These are phyloP conservation scores for Coccomyxa sp. DNA, from an alignment of 139 green algal genomes.

Conservation along the genomic window DNA sequence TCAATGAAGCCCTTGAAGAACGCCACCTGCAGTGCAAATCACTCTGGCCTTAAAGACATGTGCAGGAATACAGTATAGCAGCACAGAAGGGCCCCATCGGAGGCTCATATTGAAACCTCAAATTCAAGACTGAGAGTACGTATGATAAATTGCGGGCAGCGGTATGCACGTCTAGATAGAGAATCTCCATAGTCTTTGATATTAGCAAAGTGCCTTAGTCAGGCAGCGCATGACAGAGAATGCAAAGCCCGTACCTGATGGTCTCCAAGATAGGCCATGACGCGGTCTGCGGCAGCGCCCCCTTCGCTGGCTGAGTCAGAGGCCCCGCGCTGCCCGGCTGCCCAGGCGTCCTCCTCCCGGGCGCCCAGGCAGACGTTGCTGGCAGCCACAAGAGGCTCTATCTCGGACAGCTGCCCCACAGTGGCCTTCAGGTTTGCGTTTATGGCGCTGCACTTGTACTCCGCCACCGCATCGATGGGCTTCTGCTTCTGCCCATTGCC, in stretches of 20 bases:
- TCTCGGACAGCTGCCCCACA: constrained; percentile 7
- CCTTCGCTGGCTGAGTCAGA: not conserved
- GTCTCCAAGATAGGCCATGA: constrained; percentile 34
- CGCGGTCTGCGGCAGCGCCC: not conserved
- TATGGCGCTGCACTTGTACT: constrained; percentile 26
- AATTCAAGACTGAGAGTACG: too few relatives aligned
- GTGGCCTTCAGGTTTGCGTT: constrained; percentile 13
- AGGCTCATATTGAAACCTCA: too few relatives aligned
- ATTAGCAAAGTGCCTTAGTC: not conserved
- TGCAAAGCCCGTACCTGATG: constrained; percentile 27
- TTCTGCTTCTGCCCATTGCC: constrained; percentile 25
- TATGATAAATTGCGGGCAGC: too few relatives aligned
- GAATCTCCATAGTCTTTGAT: too few relatives aligned
- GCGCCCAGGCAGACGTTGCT: not conserved
- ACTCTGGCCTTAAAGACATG: not conserved
- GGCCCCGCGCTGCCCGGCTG: not conserved
- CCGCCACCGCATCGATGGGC: constrained; percentile 33
- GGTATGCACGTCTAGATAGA: too few relatives aligned
- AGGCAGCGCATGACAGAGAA: not conserved
- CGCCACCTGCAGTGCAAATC: constrained; percentile 13
- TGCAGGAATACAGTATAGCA: too few relatives aligned
- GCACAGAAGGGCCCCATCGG: too few relatives aligned
- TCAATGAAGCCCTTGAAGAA: constrained; percentile 32
- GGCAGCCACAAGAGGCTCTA: not conserved
- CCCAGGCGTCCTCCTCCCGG: not conserved